Base-by-base conservation (phyloP, 805 yeast species). In the Kazachstania viticola region DNA sequence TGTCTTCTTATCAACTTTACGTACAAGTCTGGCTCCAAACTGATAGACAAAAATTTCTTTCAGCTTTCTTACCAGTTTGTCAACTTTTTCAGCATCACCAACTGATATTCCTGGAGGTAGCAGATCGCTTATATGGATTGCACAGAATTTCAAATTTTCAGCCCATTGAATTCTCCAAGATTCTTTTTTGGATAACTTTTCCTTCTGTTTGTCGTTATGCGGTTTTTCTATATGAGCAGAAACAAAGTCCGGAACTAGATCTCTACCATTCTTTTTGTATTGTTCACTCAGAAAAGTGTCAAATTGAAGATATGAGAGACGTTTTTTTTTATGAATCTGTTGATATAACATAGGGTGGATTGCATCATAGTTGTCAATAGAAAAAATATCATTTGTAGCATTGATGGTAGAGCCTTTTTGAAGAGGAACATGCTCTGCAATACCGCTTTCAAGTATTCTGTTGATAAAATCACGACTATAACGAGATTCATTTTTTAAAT, bases 361-460 rank as follows among this genome's bases (percentile, higher is more conserved):
- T n/a, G 34, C 28, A 27, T 50, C 54, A 36, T 44, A 54, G 29
- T 52, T 52, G 9, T 36, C 27, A 3, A 32, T 31, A 6, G 51
- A 45, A 30, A 56, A 52, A 8, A 54, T 45, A 32, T 52, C 32
- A 31, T 52, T 54, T n/a, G 57, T 48, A 11, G 39, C 44, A 32
- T 55, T 54, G 3, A 39, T 45, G 4, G 19, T 12, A 2, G 37
- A 28, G 28, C 40, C 35, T 5, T 27, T 34, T 13, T 18, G 26
- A 3, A 54, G 29, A 7, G 56, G 44, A 5, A 29, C 27, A 28
- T 51, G 54, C 9, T 27, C 23, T 7, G 41, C 38, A 9, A 54
- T 33, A 11, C 55, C 54, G 2, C 40, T 31, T 16, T 40, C 36
- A 4, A 52, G 40, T 23, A 50, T 22, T 9, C 36, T 33, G 11